These are phyloP conservation scores for Diaporthe capsici DNA, from an alignment of 2,329 filamentous ascomycete genomes.

Conservation along the genomic window DNA sequence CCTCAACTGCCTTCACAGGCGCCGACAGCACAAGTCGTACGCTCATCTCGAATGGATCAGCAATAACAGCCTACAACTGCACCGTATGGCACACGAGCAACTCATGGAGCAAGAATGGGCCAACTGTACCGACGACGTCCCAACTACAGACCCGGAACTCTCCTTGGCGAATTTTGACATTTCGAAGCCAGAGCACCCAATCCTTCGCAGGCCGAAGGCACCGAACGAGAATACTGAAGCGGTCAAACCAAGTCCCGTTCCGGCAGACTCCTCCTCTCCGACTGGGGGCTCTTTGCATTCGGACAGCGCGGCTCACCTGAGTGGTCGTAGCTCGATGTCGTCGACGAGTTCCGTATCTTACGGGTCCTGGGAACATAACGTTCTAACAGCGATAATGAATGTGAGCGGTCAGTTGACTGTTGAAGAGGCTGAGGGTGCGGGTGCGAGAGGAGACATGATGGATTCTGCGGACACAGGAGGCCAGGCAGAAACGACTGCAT, in stretches of 20 bases:
- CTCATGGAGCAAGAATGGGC: not conserved
- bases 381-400: not conserved
- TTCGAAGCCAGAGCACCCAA: conserved; percentile 1
- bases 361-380: not conserved
- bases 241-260: not conserved
- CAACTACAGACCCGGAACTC: not conserved
- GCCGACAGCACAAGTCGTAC: not conserved
- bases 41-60: conserved; percentile 8
- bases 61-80: conserved; percentile 15
- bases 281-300: not conserved
- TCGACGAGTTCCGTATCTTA: not conserved
- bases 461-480: not conserved
- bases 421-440: not conserved
- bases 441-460: not conserved
- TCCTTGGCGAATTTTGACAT: not conserved
- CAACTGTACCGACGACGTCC: not conserved
- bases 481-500: not conserved
- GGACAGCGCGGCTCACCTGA: not conserved
- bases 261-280: not conserved
- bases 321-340: not conserved
- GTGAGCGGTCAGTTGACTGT: not conserved
- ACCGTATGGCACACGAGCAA: not conserved
- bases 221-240: not conserved
- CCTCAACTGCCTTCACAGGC: not conserved
- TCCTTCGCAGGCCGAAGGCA: not conserved